Evolutionary conservation across 1,139 yeast species (phyloP).

Genomic region (Sugiyamaella castrensis): DNA sequence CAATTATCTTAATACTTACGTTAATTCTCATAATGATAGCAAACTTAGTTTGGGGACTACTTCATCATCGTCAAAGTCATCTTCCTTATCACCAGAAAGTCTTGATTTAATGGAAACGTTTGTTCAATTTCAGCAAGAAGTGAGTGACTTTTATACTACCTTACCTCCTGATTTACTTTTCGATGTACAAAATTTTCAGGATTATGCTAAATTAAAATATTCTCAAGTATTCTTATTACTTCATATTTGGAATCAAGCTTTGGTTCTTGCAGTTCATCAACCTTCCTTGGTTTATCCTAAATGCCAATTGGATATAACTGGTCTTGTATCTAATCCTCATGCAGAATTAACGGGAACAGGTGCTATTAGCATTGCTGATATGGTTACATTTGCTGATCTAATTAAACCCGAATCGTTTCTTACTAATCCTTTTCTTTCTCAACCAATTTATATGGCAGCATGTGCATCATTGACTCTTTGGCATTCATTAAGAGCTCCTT

Average conservation of each 20-base stretch:
- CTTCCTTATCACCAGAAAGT: slow-evolving; percentile 20
- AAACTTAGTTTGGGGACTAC: neutral
- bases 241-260: slow-evolving; percentile 33
- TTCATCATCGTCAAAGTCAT: neutral
- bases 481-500: slow-evolving; percentile 24
- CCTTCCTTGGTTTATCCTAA: slow-evolving; percentile 30
- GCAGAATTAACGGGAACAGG: slow-evolving; percentile 32
- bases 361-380: slow-evolving; percentile 33
- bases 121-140: slow-evolving; percentile 25
- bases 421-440: slow-evolving; percentile 31
- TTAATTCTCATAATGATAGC: slow-evolving; percentile 6
- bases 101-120: slow-evolving; percentile 23
- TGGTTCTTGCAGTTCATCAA: slow-evolving; percentile 32
- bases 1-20: slow-evolving; percentile 25
- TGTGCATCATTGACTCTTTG: slow-evolving; percentile 30
- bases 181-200: slow-evolving; percentile 32
- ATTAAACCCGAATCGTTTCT: slow-evolving; percentile 30
- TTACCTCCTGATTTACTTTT: slow-evolving; percentile 30
- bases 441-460: slow-evolving; percentile 33
- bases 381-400: slow-evolving; percentile 33
- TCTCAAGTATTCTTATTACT: slow-evolving; percentile 30
- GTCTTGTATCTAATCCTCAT: slow-evolving; percentile 24
- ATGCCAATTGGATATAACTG: slow-evolving; percentile 25
- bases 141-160: slow-evolving; percentile 29
- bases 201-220: slow-evolving; percentile 25